Evolutionary conservation across 2,329 filamentous ascomycete species (phyloP).

Genomic region (Aspergillaceae sp.): DNA sequence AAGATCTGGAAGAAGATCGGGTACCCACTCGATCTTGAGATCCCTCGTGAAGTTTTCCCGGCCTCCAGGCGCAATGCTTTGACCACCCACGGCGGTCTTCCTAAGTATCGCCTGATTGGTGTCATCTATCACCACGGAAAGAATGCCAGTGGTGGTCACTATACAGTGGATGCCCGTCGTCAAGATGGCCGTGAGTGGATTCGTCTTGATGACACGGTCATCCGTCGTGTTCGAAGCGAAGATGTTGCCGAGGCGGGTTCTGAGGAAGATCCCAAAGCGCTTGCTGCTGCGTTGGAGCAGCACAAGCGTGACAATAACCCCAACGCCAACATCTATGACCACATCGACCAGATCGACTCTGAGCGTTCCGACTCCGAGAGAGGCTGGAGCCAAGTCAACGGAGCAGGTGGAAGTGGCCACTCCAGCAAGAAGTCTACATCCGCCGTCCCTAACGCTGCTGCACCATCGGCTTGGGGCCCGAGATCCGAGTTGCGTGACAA

Average conservation of each 20-base stretch:
- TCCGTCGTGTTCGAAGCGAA: conserved; percentile 73
- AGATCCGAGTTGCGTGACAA: conserved; percentile 69
- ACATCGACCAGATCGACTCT: conserved; percentile 54
- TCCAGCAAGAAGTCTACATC: conserved; percentile 62
- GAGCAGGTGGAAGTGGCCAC: conserved; percentile 36
- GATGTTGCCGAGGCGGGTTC: conserved; percentile 81
- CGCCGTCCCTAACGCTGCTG: conserved; percentile 56
- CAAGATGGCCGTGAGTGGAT: conserved; percentile 97
- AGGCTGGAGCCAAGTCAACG: conserved; percentile 79
- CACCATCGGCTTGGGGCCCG: conserved; percentile 43
- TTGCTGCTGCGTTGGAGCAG: conserved; percentile 57
- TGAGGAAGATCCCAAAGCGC: conserved; percentile 66
- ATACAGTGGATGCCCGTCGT: conserved; percentile 91
- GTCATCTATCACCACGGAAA: conserved; percentile 98
- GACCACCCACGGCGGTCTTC: conserved; percentile 58
- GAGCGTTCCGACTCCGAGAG: conserved; percentile 54
- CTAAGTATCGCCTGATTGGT: conserved; percentile 75
- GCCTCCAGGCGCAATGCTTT: conserved; percentile 61
- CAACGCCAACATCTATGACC: conserved; percentile 66
- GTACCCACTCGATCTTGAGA: conserved; percentile 88
- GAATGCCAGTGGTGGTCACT: conserved; percentile 91
- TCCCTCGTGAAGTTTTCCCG: conserved; percentile 82
- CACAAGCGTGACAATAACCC: conserved; percentile 48
- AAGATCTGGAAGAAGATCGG: conserved; percentile 99
- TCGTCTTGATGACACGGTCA: conserved; percentile 85